A percentile compares a stretch with the other conserved stretches of the same genome.
Conservation (phyloP, 1,284 basidiomycete genomes). For the Boletellus deceptivus region DNA sequence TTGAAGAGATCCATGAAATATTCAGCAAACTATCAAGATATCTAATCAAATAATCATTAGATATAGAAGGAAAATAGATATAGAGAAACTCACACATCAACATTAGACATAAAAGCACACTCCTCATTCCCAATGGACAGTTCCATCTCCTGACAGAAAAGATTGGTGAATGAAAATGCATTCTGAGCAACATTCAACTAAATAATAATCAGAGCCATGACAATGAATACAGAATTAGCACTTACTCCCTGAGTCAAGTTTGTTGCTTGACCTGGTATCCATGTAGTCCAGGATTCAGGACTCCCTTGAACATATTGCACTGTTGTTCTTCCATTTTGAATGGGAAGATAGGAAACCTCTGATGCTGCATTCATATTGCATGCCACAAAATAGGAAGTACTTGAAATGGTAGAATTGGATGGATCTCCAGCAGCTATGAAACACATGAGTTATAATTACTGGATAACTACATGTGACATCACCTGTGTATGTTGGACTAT, state of each 20-base stretch:
- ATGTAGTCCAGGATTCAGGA: constrained; percentile 1
- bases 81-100: neutral
- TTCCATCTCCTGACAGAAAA: neutral
- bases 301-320: neutral
- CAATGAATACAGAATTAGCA: too few relatives aligned
- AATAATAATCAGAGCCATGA: neutral
- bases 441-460: too few relatives aligned
- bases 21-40: neutral
- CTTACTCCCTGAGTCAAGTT: neutral
- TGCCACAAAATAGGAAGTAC: constrained; percentile 5
- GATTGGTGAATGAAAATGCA: neutral
- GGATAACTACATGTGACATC: too few relatives aligned
- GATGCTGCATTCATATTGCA: constrained; percentile 5
- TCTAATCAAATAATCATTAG: too few relatives aligned
- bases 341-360: neutral
- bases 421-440: neutral
- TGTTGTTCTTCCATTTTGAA: constrained; percentile 3
- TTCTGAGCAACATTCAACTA: neutral
- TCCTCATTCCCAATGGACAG: neutral
- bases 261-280: neutral
- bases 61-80: too few relatives aligned
- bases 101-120: neutral
- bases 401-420: neutral
- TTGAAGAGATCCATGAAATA: neutral
- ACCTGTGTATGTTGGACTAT: neutral